Conservation (phyloP, 1,139 yeast genomes). For the Kodamaea derodonti region DNA sequence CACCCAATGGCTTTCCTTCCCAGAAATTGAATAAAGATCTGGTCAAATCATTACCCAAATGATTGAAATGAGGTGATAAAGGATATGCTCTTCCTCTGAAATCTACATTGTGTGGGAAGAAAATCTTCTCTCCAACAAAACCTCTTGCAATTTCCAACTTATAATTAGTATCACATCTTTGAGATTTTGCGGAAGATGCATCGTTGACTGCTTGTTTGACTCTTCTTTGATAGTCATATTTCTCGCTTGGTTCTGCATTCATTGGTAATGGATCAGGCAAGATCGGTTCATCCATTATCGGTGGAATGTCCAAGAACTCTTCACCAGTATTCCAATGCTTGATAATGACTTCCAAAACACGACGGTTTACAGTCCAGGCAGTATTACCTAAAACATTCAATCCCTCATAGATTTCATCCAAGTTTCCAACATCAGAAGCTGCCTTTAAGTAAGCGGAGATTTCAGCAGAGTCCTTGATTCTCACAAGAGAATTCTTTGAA, state of each 20-base stretch:
- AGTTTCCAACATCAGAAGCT: conserved; percentile 66
- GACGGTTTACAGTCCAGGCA: conserved; percentile 87
- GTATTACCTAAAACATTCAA: conserved; percentile 85
- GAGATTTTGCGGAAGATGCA: conserved; percentile 69
- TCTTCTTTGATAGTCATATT: conserved; percentile 63
- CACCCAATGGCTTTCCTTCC: conserved; percentile 81
- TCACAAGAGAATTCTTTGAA: conserved; percentile 57
- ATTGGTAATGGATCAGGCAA: conserved; percentile 65
- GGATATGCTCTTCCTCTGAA: conserved; percentile 98
- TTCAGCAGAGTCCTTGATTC: conserved; percentile 86
- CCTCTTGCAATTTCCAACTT: conserved; percentile 95
- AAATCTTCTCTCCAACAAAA: conserved; percentile 81
- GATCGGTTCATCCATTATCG: conserved; percentile 45
- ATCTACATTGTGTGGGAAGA: conserved; percentile 91
- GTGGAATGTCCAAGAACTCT: conserved; percentile 78
- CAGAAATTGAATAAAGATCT: conserved; percentile 83
- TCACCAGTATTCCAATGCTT: conserved; percentile 86
- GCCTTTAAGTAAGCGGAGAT: conserved; percentile 84
- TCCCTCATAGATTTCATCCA: conserved; percentile 71
- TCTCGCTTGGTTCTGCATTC: conserved; percentile 67
- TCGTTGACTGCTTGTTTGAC: conserved; percentile 57
- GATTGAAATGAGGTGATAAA: conserved; percentile 73
- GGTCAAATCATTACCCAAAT: conserved; percentile 87
- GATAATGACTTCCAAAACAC: conserved; percentile 64
- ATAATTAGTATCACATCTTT: conserved; percentile 90